phyloP scores from a whole-genome alignment of 208 protist genomes.

The Crithidia bombi region DNA sequence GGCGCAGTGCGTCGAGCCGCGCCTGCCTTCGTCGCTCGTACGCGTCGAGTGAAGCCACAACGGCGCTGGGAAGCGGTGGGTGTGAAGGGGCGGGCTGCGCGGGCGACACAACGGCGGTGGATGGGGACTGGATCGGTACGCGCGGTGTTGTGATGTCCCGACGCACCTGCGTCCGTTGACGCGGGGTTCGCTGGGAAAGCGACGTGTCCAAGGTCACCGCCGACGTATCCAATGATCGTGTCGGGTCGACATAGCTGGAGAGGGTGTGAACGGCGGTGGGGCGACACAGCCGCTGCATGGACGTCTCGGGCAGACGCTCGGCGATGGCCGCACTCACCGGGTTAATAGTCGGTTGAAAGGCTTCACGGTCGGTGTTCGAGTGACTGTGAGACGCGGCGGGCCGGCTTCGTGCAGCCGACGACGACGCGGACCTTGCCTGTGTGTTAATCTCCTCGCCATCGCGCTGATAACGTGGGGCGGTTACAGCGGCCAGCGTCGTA shows the following conservation, averaged over 20 bases:
- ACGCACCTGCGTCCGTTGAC: neutral
- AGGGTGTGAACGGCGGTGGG: slow-evolving; percentile 28
- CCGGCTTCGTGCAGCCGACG: neutral
- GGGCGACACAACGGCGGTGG: neutral
- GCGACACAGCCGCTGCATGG: slow-evolving; percentile 55
- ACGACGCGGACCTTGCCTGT: neutral
- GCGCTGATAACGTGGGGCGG: slow-evolving; percentile 34
- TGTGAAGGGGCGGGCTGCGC: neutral
- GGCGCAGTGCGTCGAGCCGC: slow-evolving; percentile 39
- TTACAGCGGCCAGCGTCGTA: slow-evolving; percentile 41
- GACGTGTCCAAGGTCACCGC: neutral
- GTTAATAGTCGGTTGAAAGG: slow-evolving; percentile 67
- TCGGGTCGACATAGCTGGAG: slow-evolving; percentile 25
- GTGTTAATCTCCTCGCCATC: neutral
- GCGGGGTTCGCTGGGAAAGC: neutral
- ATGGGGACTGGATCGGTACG: neutral
- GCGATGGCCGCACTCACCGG: slow-evolving; percentile 77
- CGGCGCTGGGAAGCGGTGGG: slow-evolving; percentile 28
- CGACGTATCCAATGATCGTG: neutral
- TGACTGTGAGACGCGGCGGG: neutral
- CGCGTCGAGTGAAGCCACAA: slow-evolving; percentile 41
- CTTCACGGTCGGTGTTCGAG: neutral
- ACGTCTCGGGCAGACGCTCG: slow-evolving; percentile 46
- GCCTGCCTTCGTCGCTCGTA: slow-evolving; percentile 56
- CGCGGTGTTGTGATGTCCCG: slow-evolving; percentile 7